phyloP scores from a whole-genome alignment of 352 stramenopile genomes.

The Phytophthora pini region DNA sequence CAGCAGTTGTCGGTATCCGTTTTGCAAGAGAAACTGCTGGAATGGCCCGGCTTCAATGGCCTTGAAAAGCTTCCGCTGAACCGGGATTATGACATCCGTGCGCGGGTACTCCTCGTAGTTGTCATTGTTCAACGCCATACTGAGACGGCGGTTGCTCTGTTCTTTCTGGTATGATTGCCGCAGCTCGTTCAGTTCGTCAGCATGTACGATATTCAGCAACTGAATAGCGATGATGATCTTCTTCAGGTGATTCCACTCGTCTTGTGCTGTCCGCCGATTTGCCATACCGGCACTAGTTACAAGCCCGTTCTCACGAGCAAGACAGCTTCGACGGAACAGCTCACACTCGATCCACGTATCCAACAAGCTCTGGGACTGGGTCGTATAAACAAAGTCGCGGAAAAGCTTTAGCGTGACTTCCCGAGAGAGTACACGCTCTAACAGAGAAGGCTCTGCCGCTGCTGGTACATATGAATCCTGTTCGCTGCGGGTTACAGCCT shows the following conservation, averaged over 20 bases:
- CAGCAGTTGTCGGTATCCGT: slow-evolving; percentile 74
- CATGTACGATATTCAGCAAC: slow-evolving; percentile 60
- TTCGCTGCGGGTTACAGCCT: slow-evolving; percentile 73
- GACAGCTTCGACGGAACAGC: slow-evolving; percentile 73
- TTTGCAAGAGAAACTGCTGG: slow-evolving; percentile 76
- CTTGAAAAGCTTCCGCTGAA: slow-evolving; percentile 85
- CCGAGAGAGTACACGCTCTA: slow-evolving; percentile 72
- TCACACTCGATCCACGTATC: slow-evolving; percentile 90
- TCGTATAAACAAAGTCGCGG: slow-evolving; percentile 77
- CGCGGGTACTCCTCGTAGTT: slow-evolving; percentile 69
- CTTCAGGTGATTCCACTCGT: slow-evolving; percentile 85
- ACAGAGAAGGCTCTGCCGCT: slow-evolving; percentile 59
- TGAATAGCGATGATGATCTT: slow-evolving; percentile 66
- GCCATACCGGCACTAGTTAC: slow-evolving; percentile 36
- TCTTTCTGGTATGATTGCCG: slow-evolving; percentile 73
- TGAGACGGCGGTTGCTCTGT: slow-evolving; percentile 72
- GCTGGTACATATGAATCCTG: slow-evolving; percentile 51
- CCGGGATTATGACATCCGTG: slow-evolving; percentile 71
- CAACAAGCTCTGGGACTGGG: slow-evolving; percentile 65
- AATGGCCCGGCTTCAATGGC: slow-evolving; percentile 81
- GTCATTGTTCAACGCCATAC: slow-evolving; percentile 67
- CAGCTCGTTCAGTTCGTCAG: slow-evolving; percentile 61
- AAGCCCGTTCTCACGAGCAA: slow-evolving; percentile 63
- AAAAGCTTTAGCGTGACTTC: slow-evolving; percentile 86
- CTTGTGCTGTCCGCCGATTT: slow-evolving; percentile 52